Percentiles rank a stretch among this genome's conserved stretches.
These are phyloP conservation scores for Camelina neglecta DNA, from an alignment of 345 rosid species.

Conservation along the genomic window DNA sequence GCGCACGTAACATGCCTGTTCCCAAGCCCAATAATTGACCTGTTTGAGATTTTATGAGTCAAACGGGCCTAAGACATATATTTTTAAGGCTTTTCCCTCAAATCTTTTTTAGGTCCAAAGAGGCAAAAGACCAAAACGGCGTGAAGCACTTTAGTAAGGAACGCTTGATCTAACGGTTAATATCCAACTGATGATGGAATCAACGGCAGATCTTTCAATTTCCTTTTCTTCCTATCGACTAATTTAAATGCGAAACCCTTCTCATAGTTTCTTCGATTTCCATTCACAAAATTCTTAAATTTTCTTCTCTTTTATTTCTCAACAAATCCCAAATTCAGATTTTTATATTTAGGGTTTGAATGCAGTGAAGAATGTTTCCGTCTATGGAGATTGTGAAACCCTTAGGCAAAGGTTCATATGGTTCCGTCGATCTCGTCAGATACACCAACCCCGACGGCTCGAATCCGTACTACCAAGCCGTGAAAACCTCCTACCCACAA, in stretches of 20 bases:
- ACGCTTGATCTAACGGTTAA: slow-evolving; percentile 16
- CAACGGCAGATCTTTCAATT: slow-evolving; percentile 3
- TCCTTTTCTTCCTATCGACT: background rate
- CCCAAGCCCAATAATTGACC: too few species aligned
- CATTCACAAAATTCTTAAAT: background rate
- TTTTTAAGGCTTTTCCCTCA: too few species aligned
- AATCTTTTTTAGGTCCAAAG: background rate
- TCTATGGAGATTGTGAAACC: slow-evolving; percentile 34
- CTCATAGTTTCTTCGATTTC: background rate
- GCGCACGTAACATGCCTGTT: too few species aligned
- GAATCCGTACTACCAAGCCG: slow-evolving; percentile 22
- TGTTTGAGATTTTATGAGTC: too few species aligned
- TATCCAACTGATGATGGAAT: background rate
- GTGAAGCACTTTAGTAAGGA: background rate
- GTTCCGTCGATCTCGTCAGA: slow-evolving; percentile 32
- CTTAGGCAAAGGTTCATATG: slow-evolving; percentile 33
- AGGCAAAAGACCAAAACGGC: slow-evolving; percentile 1
- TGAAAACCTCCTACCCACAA: slow-evolving; percentile 13
- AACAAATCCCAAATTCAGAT: slow-evolving; percentile 19
- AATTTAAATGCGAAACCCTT: background rate
- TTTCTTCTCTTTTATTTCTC: background rate
- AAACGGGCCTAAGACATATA: too few species aligned
- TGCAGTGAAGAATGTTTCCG: background rate
- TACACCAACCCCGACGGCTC: background rate
- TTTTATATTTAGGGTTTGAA: slow-evolving; percentile 17